Conservation (phyloP, 2,329 filamentous ascomycete genomes). For the Lecanicillium sp. region DNA sequence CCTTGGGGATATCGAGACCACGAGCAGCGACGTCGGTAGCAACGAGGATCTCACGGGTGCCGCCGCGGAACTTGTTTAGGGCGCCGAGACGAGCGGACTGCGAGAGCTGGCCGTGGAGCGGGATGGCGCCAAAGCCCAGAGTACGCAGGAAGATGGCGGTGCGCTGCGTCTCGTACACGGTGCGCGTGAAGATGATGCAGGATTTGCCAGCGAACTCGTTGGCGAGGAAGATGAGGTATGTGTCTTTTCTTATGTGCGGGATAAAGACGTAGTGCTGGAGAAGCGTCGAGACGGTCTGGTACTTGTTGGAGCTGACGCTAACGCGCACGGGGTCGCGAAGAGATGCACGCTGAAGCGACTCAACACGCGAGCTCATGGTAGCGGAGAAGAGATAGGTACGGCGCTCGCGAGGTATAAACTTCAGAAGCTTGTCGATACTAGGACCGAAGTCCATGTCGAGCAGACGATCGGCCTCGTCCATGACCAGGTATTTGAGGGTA, state of each 20-base stretch:
- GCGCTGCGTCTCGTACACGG: slow-evolving; percentile 84
- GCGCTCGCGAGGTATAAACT: slow-evolving; percentile 72
- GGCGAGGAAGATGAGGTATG: slow-evolving; percentile 78
- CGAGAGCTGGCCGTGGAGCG: slow-evolving; percentile 84
- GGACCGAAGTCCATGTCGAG: slow-evolving; percentile 93
- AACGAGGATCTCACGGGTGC: slow-evolving; percentile 77
- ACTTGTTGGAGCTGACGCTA: slow-evolving; percentile 73
- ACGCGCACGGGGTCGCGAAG: slow-evolving; percentile 79
- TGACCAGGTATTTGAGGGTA: slow-evolving; percentile 78
- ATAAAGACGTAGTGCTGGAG: slow-evolving; percentile 83
- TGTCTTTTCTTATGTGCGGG: slow-evolving; percentile 81
- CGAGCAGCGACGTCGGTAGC: slow-evolving; percentile 91
- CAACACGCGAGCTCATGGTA: slow-evolving; percentile 90
- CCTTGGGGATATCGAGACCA: slow-evolving; percentile 87
- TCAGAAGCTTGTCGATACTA: slow-evolving; percentile 86
- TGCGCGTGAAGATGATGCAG: slow-evolving; percentile 85
- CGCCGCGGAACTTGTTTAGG: slow-evolving; percentile 80
- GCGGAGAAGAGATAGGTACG: slow-evolving; percentile 89
- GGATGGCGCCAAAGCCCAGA: slow-evolving; percentile 85
- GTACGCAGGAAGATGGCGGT: slow-evolving; percentile 75
- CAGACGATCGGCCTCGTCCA: slow-evolving; percentile 90
- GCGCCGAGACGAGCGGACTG: slow-evolving; percentile 83
- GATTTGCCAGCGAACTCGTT: slow-evolving; percentile 85
- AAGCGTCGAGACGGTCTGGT: slow-evolving; percentile 86
- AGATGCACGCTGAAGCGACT: slow-evolving; percentile 84